Conservation (phyloP, 2,329 filamentous ascomycete genomes). For the Stachybotrys chartarum region DNA sequence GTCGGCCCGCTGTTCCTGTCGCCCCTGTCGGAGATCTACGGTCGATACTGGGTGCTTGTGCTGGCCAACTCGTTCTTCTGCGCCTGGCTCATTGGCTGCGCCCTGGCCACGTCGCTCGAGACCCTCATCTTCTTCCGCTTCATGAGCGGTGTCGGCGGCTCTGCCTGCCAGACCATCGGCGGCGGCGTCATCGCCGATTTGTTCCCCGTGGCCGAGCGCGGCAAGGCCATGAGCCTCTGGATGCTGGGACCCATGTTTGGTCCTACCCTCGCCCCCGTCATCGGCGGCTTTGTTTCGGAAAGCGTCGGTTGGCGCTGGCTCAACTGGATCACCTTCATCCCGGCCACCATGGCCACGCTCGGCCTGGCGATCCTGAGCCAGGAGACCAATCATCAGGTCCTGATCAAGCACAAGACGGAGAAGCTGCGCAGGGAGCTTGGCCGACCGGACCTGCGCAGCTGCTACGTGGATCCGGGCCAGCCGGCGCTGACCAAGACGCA, state of each 20-base stretch:
- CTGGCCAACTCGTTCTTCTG: constrained; percentile 53
- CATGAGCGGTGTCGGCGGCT: constrained; percentile 51
- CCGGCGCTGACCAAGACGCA: constrained; percentile 13
- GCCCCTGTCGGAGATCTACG: constrained; percentile 58
- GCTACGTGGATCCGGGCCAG: constrained; percentile 32
- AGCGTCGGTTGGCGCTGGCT: constrained; percentile 46
- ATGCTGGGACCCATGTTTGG: constrained; percentile 53
- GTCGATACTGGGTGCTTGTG: constrained; percentile 49
- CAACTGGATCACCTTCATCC: constrained; percentile 46
- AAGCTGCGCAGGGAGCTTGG: constrained; percentile 36
- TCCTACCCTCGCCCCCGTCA: constrained; percentile 38
- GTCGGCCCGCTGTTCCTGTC: constrained; percentile 51
- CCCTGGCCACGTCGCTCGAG: constrained; percentile 45
- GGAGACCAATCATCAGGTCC: constrained; percentile 32
- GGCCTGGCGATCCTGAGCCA: constrained; percentile 28
- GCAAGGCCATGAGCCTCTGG: constrained; percentile 43
- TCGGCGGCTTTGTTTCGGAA: constrained; percentile 41
- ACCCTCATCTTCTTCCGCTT: constrained; percentile 54
- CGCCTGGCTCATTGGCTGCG: constrained; percentile 57
- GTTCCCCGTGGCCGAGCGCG: constrained; percentile 38
- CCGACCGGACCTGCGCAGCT: constrained; percentile 34
- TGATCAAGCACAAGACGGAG: constrained; percentile 41
- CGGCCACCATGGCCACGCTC: constrained; percentile 14
- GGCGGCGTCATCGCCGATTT: constrained; percentile 49
- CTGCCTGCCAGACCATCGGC: constrained; percentile 45